phyloP scores from a whole-genome alignment of 2,329 filamentous ascomycete species.

The Hypomyces perniciosus region DNA sequence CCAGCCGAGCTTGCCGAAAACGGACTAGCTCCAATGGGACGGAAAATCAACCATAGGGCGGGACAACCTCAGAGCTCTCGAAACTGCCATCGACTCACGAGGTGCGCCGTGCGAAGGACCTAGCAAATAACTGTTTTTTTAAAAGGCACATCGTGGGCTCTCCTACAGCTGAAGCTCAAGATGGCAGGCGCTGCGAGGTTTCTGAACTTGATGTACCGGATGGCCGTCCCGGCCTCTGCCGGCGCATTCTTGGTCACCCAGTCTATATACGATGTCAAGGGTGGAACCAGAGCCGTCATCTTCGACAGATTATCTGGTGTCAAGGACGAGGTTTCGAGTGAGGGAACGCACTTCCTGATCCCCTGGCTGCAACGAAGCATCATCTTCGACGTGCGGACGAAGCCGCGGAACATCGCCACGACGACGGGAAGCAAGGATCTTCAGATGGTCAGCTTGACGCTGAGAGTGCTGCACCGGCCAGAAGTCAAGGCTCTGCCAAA shows the following conservation, averaged over 20 bases:
- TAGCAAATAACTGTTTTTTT: background rate
- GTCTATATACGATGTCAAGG: conserved; percentile 94
- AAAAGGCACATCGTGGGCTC: background rate
- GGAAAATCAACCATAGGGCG: conserved; percentile 18
- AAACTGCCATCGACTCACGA: background rate
- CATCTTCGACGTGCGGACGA: conserved; percentile 94
- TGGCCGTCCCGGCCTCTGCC: conserved; percentile 67
- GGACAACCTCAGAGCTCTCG: conserved; percentile 1
- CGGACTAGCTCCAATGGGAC: conserved; percentile 24
- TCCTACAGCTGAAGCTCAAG: conserved; percentile 12
- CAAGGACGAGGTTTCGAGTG: conserved; percentile 85
- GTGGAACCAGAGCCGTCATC: conserved; percentile 91
- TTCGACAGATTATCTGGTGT: conserved; percentile 92
- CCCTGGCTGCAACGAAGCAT: conserved; percentile 95
- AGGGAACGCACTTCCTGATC: conserved; percentile 93
- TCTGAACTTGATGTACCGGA: conserved; percentile 58
- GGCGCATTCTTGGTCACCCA: conserved; percentile 64
- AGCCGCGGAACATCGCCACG: conserved; percentile 94
- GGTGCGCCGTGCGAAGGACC: background rate
- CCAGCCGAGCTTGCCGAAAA: conserved; percentile 32
- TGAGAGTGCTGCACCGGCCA: conserved; percentile 89
- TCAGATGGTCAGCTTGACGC: conserved; percentile 98
- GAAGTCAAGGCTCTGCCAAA: conserved; percentile 89
- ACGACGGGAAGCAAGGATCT: conserved; percentile 98
- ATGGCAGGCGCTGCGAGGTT: conserved; percentile 53